Conservation (phyloP, 371 early-diverging fungal species). For the Mucor plumbeus region DNA sequence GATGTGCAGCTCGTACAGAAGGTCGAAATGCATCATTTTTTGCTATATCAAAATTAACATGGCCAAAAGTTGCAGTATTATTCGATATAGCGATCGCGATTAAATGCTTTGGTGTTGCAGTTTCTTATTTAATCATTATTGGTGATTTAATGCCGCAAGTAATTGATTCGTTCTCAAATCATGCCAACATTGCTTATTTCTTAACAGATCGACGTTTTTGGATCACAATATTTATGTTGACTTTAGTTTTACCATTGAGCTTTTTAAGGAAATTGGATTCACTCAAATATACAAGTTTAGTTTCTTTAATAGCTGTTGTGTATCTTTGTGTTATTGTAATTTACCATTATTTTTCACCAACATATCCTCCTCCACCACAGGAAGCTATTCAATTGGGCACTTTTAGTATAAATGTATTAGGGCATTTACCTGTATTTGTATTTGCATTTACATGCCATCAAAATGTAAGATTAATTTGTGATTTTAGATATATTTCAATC, state of each 20-base stretch:
- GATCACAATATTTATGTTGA: conserved; percentile 80
- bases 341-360: conserved; percentile 69
- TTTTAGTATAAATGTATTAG: conserved; percentile 71
- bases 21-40: conserved; percentile 90
- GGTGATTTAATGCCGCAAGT: conserved; percentile 90
- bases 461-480: conserved; percentile 26
- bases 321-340: conserved; percentile 82
- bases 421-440: conserved; percentile 96
- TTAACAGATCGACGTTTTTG: conserved; percentile 78
- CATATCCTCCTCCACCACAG: conserved; percentile 45
- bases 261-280: conserved; percentile 92
- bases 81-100: conserved; percentile 98
- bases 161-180: conserved; percentile 16
- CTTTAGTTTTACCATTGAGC: conserved; percentile 76
- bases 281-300: conserved; percentile 20
- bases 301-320: conserved; percentile 2
- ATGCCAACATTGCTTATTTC: conserved; percentile 14
- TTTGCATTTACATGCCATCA: conserved; percentile 97
- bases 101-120: conserved; percentile 99
- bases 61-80: conserved; percentile 88
- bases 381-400: conserved; percentile 50
- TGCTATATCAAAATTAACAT: conserved; percentile 87
- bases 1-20: conserved; percentile 71
- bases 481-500: no score
- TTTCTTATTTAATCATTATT: conserved; percentile 97